phyloP scores from a whole-genome alignment of 768 basidiomycete species.

The Russula earlei region DNA sequence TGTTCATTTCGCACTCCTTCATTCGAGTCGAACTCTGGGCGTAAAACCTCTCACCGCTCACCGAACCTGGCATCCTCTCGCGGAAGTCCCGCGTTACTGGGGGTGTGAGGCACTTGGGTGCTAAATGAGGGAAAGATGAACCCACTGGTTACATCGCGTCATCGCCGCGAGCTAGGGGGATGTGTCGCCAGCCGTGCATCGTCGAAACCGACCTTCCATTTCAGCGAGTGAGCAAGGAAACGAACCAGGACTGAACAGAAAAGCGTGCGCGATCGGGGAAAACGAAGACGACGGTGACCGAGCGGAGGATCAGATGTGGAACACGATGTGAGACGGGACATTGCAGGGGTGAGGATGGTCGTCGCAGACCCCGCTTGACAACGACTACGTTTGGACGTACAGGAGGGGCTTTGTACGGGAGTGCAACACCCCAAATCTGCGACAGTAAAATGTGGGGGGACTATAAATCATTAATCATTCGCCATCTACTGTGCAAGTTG shows the following conservation, averaged over 20 bases:
- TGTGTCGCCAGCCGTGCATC: neutral
- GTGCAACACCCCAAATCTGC: too few relatives aligned
- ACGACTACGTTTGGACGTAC: too few relatives aligned
- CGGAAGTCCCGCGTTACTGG: constrained; percentile 7
- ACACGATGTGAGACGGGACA: too few relatives aligned
- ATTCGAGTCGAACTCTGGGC: neutral
- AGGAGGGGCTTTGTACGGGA: too few relatives aligned
- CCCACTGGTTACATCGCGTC: neutral
- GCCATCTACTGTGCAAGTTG: too few relatives aligned
- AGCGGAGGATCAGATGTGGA: too few relatives aligned
- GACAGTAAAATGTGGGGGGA: too few relatives aligned
- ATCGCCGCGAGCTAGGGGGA: neutral
- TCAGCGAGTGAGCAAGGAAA: neutral
- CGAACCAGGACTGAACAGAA: neutral
- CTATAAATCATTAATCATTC: too few relatives aligned
- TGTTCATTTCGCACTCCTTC: neutral
- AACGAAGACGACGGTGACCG: neutral
- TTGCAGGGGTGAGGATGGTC: neutral
- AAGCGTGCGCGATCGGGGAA: neutral
- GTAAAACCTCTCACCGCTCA: neutral
- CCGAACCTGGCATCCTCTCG: constrained; percentile 4
- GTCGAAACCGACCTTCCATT: neutral
- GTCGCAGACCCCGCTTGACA: neutral
- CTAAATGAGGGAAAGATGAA: neutral
- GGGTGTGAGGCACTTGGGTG: neutral